Evolutionary conservation across 345 rosid genomes (phyloP), one percentile per base, ranked within the genome.

Genomic region (Citrus sp.): DNA sequence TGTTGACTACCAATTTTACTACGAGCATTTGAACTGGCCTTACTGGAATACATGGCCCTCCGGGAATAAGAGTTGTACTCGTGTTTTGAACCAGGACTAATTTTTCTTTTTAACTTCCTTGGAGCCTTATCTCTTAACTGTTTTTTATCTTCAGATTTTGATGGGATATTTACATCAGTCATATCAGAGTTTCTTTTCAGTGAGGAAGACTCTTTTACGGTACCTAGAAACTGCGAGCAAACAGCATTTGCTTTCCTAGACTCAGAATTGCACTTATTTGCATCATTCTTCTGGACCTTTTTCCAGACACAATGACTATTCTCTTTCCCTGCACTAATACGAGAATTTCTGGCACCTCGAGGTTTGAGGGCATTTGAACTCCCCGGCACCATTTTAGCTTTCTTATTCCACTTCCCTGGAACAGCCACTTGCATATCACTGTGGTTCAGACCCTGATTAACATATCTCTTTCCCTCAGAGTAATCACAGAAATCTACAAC

Each of bases 261-360:
- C 70, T 80, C 76, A 13, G 49, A 32, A 30, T 67, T 69, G 77
- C 80, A 72, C 54, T 79, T 82, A 74, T 61, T 77, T 5, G 9
- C 75, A 55, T 73, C 82, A 72, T 83, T 85, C 80, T 75, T 82
- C 82, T 84, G 86, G 60, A 87, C 90, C 79, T 78, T 86, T 84
- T 87, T 78, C 92, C 92, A 89, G 16, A 89, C 84, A 65, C 88
- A 78, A 80, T 82, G 80, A 71, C 32, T 78, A 75, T 81, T 87
- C 54, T 84, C 88, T 61, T 77, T 84, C 63, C 86, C 87, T 7
- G 74, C 73, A 73, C 63, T 78, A 49, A 81, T 74, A 40, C 54
- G 80, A 49, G 72, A 77, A 56, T 72, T 81, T 55, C 83, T 85
- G 32, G 71, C 66, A 67, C 19, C 72, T 67, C 79, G 86, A 60